Evolutionary conservation across 495 filamentous ascomycete genomes (phyloP).

Genomic region (Penicillium chermesinum): DNA sequence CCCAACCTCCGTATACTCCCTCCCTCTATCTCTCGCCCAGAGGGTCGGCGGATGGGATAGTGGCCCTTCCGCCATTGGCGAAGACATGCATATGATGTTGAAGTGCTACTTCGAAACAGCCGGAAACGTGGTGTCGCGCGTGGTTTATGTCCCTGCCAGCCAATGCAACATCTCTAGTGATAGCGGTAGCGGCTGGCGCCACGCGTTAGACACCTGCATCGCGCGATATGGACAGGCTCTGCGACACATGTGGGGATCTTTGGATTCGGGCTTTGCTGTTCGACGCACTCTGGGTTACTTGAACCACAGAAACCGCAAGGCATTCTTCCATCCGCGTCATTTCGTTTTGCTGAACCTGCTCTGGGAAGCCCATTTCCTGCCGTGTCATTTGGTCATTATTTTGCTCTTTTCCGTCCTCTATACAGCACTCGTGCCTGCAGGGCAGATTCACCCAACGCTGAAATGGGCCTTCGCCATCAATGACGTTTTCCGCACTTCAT

Average conservation of each 20-base stretch:
- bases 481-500: conserved; percentile 49
- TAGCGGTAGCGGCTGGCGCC: conserved; percentile 40
- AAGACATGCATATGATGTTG: conserved; percentile 70
- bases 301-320: conserved; percentile 19
- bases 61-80: conserved; percentile 61
- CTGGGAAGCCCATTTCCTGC: conserved; percentile 66
- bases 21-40: conserved; percentile 57
- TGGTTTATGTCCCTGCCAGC: conserved; percentile 57
- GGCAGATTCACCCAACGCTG: conserved; percentile 44
- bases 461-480: conserved; percentile 51
- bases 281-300: conserved; percentile 25
- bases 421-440: conserved; percentile 41
- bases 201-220: conserved; percentile 42
- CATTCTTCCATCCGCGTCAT: conserved; percentile 26
- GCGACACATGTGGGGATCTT: conserved; percentile 68
- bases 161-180: conserved; percentile 62
- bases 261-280: conserved; percentile 58
- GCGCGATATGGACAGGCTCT: conserved; percentile 63
- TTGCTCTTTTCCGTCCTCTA: conserved; percentile 55
- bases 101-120: conserved; percentile 69
- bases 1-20: conserved; percentile 65
- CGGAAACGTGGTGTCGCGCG: conserved; percentile 49
- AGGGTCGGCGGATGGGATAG: conserved; percentile 63
- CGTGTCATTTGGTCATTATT: conserved; percentile 56
- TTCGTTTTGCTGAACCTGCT: conserved; percentile 52